Conservation (phyloP, 495 filamentous ascomycete species). For the Chaetomium tenue region DNA sequence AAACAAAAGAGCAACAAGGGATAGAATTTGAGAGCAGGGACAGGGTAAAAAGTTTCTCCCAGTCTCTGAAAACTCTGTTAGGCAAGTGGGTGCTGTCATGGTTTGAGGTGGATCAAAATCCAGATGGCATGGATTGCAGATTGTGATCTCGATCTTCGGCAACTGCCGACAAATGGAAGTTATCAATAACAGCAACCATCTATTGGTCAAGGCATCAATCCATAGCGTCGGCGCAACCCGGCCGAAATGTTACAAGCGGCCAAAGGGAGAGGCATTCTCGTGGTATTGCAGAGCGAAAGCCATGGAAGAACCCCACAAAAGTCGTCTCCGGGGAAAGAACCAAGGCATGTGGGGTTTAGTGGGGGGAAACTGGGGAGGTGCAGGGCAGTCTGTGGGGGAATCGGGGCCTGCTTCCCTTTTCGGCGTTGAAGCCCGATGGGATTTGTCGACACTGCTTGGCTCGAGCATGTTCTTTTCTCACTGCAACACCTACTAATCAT, state of each 20-base stretch:
- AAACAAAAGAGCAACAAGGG: background rate
- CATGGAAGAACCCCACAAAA: background rate
- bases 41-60: background rate
- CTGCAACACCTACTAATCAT: too few relatives aligned
- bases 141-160: conserved; percentile 6
- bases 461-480: background rate
- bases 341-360: background rate
- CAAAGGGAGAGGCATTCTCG: background rate
- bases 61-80: background rate
- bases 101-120: background rate
- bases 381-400: conserved; percentile 11
- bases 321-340: background rate
- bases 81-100: background rate
- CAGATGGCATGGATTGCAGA: background rate
- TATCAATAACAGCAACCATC: background rate
- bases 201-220: background rate
- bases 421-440: conserved; percentile 3
- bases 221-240: background rate
- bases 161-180: background rate
- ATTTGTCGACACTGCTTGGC: conserved; percentile 9
- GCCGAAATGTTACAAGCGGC: background rate
- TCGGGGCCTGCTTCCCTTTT: conserved; percentile 12
- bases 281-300: background rate
- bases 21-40: background rate
- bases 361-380: background rate